Evolutionary conservation across 2,329 filamentous ascomycete species (phyloP), one percentile per base, ranked within the genome.

Genomic region (Chrysoporthe deuterocubensis): DNA sequence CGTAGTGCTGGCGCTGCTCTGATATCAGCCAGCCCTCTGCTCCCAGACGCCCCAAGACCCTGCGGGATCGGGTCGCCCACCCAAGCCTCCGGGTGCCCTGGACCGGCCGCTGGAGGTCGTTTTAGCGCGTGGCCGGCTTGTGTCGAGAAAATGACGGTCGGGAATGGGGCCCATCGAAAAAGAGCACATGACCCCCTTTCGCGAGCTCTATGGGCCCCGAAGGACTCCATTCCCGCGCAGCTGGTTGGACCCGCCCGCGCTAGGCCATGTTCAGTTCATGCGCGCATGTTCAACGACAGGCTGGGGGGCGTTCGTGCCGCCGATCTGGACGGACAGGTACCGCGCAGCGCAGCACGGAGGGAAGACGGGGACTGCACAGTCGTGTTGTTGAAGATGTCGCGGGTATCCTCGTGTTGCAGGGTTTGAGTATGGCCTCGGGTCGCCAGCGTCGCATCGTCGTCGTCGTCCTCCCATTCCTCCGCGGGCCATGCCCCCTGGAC

Each of bases 41-140:
- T 44, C 18, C 42, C 58, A 61, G 43, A 40, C 26, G 50, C 14
- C 13, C 6, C 48, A 37, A 21, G 64, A 67, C 67, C 67, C 67
- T 69, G 65, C 65, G 59, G 67, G 61, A 62, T 56, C 67, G 52
- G 65, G 67, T 67, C 61, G 43, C 65, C 67, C 65, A 69, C 65
- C 65, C 62, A 64, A 67, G 50, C 67, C 67, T 66, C 67, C 59
- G 60, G 26, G 57, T 56, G 40, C 57, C 66, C 50, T 63, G 67
- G 26, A 32, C 54, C 67, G 64, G 64, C 62, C 66, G 62, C 62
- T 69, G 52, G 26, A 62, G 63, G 62, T 43, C 65, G 52, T 66
- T 65, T 68, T 65, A 69, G 68, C 66, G 68, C 68, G 52, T 66
- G 2, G 48, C 62, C 58, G 66, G 68, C 68, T 63, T 8, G 66